phyloP scores from a whole-genome alignment of 1,139 yeast species.

The Hyphopichia pseudoburtonii region DNA sequence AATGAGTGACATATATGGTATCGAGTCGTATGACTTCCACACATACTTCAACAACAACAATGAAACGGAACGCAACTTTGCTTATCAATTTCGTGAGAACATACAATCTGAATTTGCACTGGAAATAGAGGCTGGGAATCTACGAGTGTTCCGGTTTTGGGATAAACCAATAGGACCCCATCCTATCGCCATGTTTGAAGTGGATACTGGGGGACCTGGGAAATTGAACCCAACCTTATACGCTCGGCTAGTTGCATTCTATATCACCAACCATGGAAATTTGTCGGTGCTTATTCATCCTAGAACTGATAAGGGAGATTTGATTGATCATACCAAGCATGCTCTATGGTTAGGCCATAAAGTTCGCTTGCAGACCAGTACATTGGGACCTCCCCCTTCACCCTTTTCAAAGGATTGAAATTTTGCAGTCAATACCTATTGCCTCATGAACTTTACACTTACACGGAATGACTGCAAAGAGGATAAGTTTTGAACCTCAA shows the following conservation, averaged over 20 bases:
- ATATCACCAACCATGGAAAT: slow-evolving; percentile 51
- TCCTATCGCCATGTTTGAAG: slow-evolving; percentile 47
- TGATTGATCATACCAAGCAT: slow-evolving; percentile 49
- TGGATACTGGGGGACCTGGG: slow-evolving; percentile 27
- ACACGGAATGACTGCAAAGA: no score
- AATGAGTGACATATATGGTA: slow-evolving; percentile 11
- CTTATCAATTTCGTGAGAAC: slow-evolving; percentile 39
- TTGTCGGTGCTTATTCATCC: slow-evolving; percentile 59
- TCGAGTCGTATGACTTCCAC: slow-evolving; percentile 52
- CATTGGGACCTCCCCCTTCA: no score
- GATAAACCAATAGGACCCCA: slow-evolving; percentile 60
- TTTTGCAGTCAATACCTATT: no score
- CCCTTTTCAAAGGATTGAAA: no score
- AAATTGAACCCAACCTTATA: slow-evolving; percentile 27
- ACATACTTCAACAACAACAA: slow-evolving; percentile 50
- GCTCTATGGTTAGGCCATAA: slow-evolving; percentile 57
- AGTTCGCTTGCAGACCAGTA: slow-evolving; percentile 16
- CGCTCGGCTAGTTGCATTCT: slow-evolving; percentile 32
- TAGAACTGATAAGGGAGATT: slow-evolving; percentile 38
- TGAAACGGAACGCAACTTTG: slow-evolving; percentile 32
- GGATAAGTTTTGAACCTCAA: no score
- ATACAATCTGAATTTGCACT: slow-evolving; percentile 42
- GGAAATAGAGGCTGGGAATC: slow-evolving; percentile 43
- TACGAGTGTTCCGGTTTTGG: slow-evolving; percentile 48
- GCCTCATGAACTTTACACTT: no score